Evolutionary conservation across 352 stramenopile species (phyloP).

Genomic region (Phytopythium boreale): DNA sequence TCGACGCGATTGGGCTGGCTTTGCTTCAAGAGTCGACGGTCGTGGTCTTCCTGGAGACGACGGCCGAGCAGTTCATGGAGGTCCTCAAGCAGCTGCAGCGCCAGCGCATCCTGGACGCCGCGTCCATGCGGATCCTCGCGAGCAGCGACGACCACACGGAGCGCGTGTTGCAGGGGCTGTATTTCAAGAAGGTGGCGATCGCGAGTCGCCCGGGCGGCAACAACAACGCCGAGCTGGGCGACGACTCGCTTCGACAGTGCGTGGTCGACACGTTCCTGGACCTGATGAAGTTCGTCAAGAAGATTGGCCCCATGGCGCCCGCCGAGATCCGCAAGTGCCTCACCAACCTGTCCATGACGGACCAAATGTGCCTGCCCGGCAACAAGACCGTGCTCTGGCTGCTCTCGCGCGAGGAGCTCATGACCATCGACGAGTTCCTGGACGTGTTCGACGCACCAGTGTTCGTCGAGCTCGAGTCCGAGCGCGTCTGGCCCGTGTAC

Average conservation of each 20-base stretch:
- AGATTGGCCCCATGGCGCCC: constrained; percentile 45
- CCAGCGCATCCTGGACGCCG: constrained; percentile 34
- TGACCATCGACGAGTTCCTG: constrained; percentile 59
- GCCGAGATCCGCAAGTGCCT: constrained; percentile 56
- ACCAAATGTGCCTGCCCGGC: constrained; percentile 57
- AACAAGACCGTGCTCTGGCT: constrained; percentile 60
- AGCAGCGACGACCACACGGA: constrained; percentile 51
- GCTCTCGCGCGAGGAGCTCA: constrained; percentile 52
- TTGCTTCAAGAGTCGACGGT: constrained; percentile 50
- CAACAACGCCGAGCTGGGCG: constrained; percentile 31
- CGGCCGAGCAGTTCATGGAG: constrained; percentile 47
- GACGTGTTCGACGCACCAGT: constrained; percentile 38
- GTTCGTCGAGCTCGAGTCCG: constrained; percentile 53
- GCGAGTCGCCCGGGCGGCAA: constrained; percentile 16
- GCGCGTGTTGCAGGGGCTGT: constrained; percentile 56
- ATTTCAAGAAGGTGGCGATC: constrained; percentile 61
- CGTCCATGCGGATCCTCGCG: constrained; percentile 50
- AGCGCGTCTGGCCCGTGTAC: constrained; percentile 74
- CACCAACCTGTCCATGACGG: constrained; percentile 54
- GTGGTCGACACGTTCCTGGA: constrained; percentile 50
- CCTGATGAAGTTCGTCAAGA: constrained; percentile 60
- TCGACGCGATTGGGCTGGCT: constrained; percentile 53
- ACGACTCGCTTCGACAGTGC: constrained; percentile 40
- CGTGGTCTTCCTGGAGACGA: constrained; percentile 61
- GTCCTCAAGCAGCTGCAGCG: constrained; percentile 37